Conservation (phyloP, 768 basidiomycete species). For the Tricholoma furcatifolium region DNA sequence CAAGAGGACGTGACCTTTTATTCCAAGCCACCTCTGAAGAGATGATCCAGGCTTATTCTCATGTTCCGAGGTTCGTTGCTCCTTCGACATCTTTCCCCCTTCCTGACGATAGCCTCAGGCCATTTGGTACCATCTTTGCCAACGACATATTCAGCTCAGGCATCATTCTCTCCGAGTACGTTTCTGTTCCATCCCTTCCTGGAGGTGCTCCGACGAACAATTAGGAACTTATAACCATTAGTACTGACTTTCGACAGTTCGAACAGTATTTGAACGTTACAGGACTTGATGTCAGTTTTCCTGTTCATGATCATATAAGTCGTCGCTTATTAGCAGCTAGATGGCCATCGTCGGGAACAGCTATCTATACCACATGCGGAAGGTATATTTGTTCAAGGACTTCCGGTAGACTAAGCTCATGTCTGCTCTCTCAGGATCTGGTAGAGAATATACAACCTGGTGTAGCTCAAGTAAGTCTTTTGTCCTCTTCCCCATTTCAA, state of each 20-base stretch:
- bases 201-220: slow-evolving; percentile 1
- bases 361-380: slow-evolving; percentile 92
- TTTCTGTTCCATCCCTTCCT: slow-evolving; percentile 8
- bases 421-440: slow-evolving; percentile 49
- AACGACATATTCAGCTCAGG: slow-evolving; percentile 94
- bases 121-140: slow-evolving; percentile 86
- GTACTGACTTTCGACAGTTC: slow-evolving; percentile 96
- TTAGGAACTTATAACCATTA: slow-evolving; percentile 26
- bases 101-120: slow-evolving; percentile 37
- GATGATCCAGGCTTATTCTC: slow-evolving; percentile 90
- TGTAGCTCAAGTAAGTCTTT: slow-evolving; percentile 53
- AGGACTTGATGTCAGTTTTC: slow-evolving; percentile 74
- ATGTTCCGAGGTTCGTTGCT: slow-evolving; percentile 64
- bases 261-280: slow-evolving; percentile 87
- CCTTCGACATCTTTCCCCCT: background rate
- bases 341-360: slow-evolving; percentile 92
- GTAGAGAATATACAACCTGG: slow-evolving; percentile 85
- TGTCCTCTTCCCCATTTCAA: background rate
- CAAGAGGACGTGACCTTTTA: slow-evolving; percentile 81
- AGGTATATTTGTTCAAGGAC: slow-evolving; percentile 41
- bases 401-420: background rate
- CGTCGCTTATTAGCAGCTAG: slow-evolving; percentile 33
- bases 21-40: slow-evolving; percentile 96
- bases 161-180: slow-evolving; percentile 84
- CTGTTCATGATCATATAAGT: slow-evolving; percentile 2